phyloP scores from a whole-genome alignment of 345 rosid species.

The Psidium guajava region DNA sequence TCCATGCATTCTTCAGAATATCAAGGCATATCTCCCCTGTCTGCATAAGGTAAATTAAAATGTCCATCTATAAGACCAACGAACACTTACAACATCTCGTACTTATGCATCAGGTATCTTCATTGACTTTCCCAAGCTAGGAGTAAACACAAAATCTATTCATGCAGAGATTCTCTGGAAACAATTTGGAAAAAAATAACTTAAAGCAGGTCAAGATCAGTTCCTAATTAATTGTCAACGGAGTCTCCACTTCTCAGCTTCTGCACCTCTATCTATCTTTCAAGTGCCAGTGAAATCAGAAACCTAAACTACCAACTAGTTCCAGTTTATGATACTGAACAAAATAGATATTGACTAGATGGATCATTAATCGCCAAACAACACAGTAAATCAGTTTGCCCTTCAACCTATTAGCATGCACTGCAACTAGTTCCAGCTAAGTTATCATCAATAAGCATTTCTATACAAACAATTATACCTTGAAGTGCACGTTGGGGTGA shows the following conservation, averaged over 20 bases:
- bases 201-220: background rate
- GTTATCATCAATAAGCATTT: background rate
- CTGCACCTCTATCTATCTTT: background rate
- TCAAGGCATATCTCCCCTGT: conserved; percentile 97
- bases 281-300: background rate
- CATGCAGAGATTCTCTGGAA: background rate
- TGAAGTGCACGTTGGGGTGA: conserved; percentile 98
- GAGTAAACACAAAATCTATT: background rate
- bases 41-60: conserved; percentile 19
- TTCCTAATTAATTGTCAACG: background rate
- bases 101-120: background rate
- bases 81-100: background rate
- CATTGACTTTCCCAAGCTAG: background rate
- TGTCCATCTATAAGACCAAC: background rate
- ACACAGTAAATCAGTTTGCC: background rate
- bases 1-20: conserved; percentile 98
- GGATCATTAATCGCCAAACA: background rate
- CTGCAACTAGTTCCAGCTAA: background rate
- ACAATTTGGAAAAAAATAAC: background rate
- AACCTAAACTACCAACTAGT: background rate
- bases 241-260: background rate
- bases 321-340: background rate
- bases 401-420: background rate
- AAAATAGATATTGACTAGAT: background rate
- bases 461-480: conserved; percentile 27